Conservation (phyloP, 768 basidiomycete species). For the Leucosporidium scottii region DNA sequence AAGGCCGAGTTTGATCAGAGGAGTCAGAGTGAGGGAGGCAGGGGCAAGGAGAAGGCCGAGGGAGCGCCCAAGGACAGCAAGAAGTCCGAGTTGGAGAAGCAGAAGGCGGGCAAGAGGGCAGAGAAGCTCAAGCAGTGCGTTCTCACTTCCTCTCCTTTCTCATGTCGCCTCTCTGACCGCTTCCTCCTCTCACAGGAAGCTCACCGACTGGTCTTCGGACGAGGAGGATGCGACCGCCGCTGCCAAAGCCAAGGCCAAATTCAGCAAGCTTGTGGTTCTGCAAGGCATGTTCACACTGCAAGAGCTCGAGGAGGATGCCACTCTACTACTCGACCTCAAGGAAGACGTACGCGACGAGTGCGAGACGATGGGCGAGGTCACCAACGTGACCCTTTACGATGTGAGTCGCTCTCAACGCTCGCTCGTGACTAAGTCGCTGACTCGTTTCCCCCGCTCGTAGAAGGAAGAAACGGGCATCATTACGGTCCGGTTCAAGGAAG, state of each 20-base stretch:
- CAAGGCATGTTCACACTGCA: slow-evolving; percentile 89
- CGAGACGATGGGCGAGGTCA: slow-evolving; percentile 81
- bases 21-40: slow-evolving; percentile 33
- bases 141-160: neutral
- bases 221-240: slow-evolving; percentile 52
- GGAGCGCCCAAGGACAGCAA: slow-evolving; percentile 43
- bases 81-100: slow-evolving; percentile 65
- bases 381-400: slow-evolving; percentile 90
- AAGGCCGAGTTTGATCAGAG: slow-evolving; percentile 68
- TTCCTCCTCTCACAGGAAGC: slow-evolving; percentile 55
- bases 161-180: no score
- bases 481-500: slow-evolving; percentile 91
- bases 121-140: slow-evolving; percentile 80
- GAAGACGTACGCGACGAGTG: slow-evolving; percentile 96
- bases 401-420: slow-evolving; percentile 49
- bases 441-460: slow-evolving; percentile 45
- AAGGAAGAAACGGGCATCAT: slow-evolving; percentile 88
- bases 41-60: slow-evolving; percentile 39
- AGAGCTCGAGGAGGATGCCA: slow-evolving; percentile 76
- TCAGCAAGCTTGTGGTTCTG: slow-evolving; percentile 70
- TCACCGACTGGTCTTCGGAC: slow-evolving; percentile 89
- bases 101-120: slow-evolving; percentile 64
- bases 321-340: slow-evolving; percentile 82
- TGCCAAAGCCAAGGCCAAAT: slow-evolving; percentile 44
- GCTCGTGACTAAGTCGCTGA: neutral